phyloP scores from a whole-genome alignment of 805 yeast genomes.

The Hanseniaspora meyeri region DNA sequence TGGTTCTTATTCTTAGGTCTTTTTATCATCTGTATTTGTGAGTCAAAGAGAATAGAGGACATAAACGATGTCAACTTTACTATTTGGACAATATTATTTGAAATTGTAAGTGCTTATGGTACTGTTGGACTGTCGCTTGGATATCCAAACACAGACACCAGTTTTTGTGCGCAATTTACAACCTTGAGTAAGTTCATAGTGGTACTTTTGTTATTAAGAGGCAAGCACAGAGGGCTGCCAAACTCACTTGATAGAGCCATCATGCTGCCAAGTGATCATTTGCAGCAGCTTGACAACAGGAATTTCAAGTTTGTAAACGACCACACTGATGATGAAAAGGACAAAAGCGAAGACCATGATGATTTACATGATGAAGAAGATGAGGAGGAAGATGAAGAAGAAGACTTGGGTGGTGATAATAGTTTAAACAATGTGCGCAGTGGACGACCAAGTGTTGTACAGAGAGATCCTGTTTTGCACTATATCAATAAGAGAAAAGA shows the following conservation, averaged over 20 bases:
- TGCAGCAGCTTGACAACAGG: conserved; percentile 42
- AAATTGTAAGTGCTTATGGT: conserved; percentile 88
- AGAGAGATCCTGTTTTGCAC: conserved; percentile 24
- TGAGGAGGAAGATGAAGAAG: neutral
- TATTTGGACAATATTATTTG: conserved; percentile 67
- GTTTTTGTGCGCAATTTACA: conserved; percentile 63
- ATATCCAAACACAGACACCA: conserved; percentile 51
- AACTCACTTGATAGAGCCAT: conserved; percentile 89
- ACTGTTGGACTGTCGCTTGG: conserved; percentile 91
- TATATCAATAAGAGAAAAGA: conserved; percentile 19
- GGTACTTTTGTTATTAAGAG: conserved; percentile 83
- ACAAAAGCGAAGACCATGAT: neutral
- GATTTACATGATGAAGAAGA: neutral
- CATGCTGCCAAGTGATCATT: conserved; percentile 60
- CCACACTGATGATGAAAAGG: neutral
- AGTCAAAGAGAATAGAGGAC: conserved; percentile 47
- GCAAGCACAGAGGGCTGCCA: conserved; percentile 93
- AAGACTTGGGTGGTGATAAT: conserved; percentile 6
- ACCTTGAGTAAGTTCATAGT: conserved; percentile 70
- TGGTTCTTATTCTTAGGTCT: conserved; percentile 87
- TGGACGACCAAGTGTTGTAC: neutral
- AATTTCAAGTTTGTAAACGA: conserved; percentile 2
- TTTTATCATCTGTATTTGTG: conserved; percentile 77
- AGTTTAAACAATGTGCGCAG: neutral
- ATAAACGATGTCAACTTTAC: conserved; percentile 39